phyloP scores from a whole-genome alignment of 2,329 filamentous ascomycete species.

The Thelonectria olida region DNA sequence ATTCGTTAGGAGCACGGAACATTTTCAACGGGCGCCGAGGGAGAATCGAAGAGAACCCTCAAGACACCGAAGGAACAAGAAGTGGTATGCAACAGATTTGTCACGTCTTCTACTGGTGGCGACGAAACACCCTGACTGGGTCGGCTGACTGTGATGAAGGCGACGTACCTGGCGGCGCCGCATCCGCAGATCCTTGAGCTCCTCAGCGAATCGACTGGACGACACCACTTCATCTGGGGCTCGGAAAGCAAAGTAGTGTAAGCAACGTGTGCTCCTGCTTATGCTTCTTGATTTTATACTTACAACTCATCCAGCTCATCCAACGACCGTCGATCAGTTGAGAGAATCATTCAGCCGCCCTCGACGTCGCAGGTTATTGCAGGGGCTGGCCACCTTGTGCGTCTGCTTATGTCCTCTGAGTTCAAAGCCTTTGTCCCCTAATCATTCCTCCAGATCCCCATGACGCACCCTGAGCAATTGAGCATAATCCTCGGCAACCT shows the following conservation, averaged over 20 bases:
- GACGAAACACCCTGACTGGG: not conserved
- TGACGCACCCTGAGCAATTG: constrained; percentile 8
- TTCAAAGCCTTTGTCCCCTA: not conserved
- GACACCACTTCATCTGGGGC: constrained; percentile 13
- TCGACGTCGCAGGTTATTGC: constrained; percentile 7
- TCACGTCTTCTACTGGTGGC: no score
- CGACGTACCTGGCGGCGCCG: constrained; percentile 12
- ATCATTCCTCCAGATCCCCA: not conserved
- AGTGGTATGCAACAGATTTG: not conserved
- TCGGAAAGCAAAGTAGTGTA: constrained; percentile 9
- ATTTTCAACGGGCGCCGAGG: not conserved
- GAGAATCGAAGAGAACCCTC: not conserved
- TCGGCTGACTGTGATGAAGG: not conserved
- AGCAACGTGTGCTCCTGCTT: not conserved
- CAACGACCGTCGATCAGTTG: constrained; percentile 3
- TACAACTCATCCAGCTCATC: no score
- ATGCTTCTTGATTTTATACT: no score
- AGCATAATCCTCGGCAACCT: not conserved
- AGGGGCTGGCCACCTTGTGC: constrained; percentile 12
- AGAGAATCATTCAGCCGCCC: not conserved
- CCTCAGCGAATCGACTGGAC: not conserved
- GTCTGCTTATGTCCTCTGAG: not conserved
- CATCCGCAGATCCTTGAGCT: constrained; percentile 1
- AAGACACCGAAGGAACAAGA: constrained; percentile 11
- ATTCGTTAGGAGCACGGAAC: not conserved